Percentiles rank a stretch among this genome's conserved stretches.
Conservation (phyloP, 176 grass and related monocot species). For the Dactylis glomerata region DNA sequence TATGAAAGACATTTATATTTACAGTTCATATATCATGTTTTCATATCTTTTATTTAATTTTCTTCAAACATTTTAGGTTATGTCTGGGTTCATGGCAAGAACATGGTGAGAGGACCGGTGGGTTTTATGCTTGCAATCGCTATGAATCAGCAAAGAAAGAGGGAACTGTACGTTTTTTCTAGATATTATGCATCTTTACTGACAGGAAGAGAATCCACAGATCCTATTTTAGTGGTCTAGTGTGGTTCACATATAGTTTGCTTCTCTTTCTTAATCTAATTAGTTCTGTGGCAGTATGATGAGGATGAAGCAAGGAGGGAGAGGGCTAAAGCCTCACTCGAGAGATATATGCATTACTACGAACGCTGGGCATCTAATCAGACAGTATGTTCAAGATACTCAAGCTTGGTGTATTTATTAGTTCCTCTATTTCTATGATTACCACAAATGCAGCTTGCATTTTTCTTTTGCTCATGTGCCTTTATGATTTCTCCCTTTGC, state of each 20-base stretch:
- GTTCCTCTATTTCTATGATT: constrained; percentile 18
- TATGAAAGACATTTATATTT: neutral
- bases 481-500: neutral
- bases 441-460: constrained; percentile 7
- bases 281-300: constrained; percentile 58
- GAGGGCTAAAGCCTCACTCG: constrained; percentile 94
- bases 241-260: neutral
- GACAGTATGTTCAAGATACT: constrained; percentile 55
- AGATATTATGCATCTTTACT: neutral
- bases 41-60: constrained; percentile 17
- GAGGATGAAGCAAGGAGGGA: constrained; percentile 89
- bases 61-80: constrained; percentile 62
- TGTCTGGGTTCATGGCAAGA: constrained; percentile 74
- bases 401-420: constrained; percentile 12
- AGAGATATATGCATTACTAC: constrained; percentile 99
- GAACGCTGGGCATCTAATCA: constrained; percentile 98
- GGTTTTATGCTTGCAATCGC: constrained; percentile 96
- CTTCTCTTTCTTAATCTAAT: constrained; percentile 1
- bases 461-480: neutral
- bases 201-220: neutral
- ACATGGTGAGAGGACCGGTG: constrained; percentile 93
- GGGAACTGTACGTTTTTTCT: constrained; percentile 61
- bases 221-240: neutral
- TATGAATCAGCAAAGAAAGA: constrained; percentile 89
- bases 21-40: constrained; percentile 8